Conservation (phyloP, 768 basidiomycete genomes). For the Pleurotus tuoliensis region DNA sequence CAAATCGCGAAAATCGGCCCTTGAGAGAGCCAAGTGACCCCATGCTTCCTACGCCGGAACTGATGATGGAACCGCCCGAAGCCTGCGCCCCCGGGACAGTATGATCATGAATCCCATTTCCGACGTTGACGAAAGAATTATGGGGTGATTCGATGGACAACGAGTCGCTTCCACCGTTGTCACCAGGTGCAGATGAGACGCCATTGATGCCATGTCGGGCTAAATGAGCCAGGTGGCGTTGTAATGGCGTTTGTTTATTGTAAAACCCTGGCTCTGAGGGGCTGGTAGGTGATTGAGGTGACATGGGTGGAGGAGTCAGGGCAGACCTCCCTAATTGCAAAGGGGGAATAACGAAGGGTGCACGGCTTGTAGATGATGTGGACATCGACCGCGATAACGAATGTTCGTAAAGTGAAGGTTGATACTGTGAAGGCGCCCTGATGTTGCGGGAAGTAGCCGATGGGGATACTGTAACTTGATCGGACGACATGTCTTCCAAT, state of each 20-base stretch:
- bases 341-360: conserved; percentile 45
- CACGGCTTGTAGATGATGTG: conserved; percentile 38
- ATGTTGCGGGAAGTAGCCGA: conserved; percentile 31
- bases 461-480: conserved; percentile 38
- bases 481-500: conserved; percentile 47
- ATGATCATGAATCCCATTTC: conserved; percentile 43
- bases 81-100: conserved; percentile 32
- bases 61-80: conserved; percentile 56
- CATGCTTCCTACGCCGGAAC: conserved; percentile 60
- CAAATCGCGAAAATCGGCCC: conserved; percentile 73
- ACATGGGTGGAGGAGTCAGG: conserved; percentile 41
- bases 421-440: conserved; percentile 37
- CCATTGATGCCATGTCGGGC: conserved; percentile 82
- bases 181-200: conserved; percentile 74
- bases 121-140: conserved; percentile 74
- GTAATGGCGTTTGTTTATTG: conserved; percentile 68
- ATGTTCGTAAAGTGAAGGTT: conserved; percentile 44
- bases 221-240: conserved; percentile 76
- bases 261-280: conserved; percentile 20
- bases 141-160: conserved; percentile 66
- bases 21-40: conserved; percentile 60
- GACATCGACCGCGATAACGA: conserved; percentile 47
- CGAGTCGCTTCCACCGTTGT: conserved; percentile 52
- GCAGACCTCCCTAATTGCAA: conserved; percentile 45
- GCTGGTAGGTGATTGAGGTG: conserved; percentile 33